These are phyloP conservation scores for Aspergillus taichungensis DNA, from an alignment of 495 filamentous ascomycete species.

Conservation along the genomic window DNA sequence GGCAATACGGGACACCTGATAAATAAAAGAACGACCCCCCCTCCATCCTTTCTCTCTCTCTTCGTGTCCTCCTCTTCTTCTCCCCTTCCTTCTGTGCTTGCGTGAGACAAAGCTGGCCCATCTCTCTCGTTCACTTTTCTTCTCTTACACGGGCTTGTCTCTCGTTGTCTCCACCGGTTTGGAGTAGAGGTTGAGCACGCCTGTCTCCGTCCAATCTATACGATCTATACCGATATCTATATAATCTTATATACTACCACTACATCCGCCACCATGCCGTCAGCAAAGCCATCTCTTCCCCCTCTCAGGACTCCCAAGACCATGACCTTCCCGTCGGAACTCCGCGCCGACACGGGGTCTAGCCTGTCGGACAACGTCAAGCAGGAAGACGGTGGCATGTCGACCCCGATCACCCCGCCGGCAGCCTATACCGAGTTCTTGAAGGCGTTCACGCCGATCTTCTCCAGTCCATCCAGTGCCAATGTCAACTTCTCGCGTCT, in stretches of 20 bases:
- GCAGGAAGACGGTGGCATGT: conserved; percentile 41
- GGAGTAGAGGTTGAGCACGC: too few species aligned
- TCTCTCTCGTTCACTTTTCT: too few species aligned
- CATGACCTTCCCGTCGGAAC: conserved; percentile 70
- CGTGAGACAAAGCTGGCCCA: too few species aligned
- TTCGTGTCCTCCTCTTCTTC: too few species aligned
- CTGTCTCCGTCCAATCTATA: neutral
- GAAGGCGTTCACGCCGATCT: conserved; percentile 62
- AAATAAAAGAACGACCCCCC: too few species aligned
- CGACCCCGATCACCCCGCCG: conserved; percentile 90
- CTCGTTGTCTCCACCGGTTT: too few species aligned
- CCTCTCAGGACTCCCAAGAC: conserved; percentile 71
- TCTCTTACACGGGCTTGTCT: too few species aligned
- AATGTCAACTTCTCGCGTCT: conserved; percentile 26
- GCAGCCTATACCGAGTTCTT: conserved; percentile 88
- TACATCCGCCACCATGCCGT: conserved; percentile 33
- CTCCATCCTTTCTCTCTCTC: too few species aligned
- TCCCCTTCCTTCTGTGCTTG: too few species aligned
- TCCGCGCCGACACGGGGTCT: conserved; percentile 31
- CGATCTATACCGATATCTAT: neutral
- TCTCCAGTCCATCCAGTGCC: conserved; percentile 35
- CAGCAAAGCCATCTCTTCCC: conserved; percentile 55
- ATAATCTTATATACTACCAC: neutral
- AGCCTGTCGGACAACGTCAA: conserved; percentile 36
- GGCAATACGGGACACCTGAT: too few species aligned